Evolutionary conservation across 179 eudicot genomes (phyloP), one percentile per base, ranked within the genome.

Genomic region (Patellifolia procumbens): DNA sequence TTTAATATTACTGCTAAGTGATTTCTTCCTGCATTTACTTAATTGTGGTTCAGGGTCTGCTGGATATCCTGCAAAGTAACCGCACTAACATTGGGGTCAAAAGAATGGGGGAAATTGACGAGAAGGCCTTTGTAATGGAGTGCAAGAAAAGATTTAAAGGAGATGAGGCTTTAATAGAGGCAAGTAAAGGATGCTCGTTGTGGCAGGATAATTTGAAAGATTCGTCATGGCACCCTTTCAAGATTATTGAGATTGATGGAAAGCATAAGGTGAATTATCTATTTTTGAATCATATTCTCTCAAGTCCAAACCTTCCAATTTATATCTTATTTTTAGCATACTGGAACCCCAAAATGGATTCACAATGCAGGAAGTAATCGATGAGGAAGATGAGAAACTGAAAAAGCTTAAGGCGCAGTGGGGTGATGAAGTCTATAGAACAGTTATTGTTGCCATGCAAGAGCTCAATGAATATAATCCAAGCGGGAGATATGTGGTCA

Each of bases 91-190:
- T 93, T 74, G 93, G 93, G 49, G 74, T 93, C 76, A 95, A 91
- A 74, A 84, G 95, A 75, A 88, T 95, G 97, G 97, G 99, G 46
- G 97, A 95, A 71, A 74, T 92, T 49, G 91, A 95, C 68, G 78
- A 28, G 22, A 93, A 90, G 84, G 82, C 90, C 45, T 91, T 95
- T 68, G 81, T 81, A 22, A 74, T 48, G 55, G 76, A 77, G 20
- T 89, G 95, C 86, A 85, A 80, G 76, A 76, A 39, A 70, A 93
- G 79, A 81, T 89, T 76, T 69, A 70, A 67, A 28, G 64, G 42
- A 61, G 81, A 84, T 10, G 92, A 86, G 60, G 92, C 80, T 37
- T 73, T 83, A 10, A 26, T 86, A 26, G 88, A 92, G 89, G 92
- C 95, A 63, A 43, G 71, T 28, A 88, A 91, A 73, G 83, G 85